A percentile compares a stretch with the other conserved stretches of the same genome.
phyloP scores from a whole-genome alignment of 1,139 yeast genomes.

The Suhomyces wounanorum region DNA sequence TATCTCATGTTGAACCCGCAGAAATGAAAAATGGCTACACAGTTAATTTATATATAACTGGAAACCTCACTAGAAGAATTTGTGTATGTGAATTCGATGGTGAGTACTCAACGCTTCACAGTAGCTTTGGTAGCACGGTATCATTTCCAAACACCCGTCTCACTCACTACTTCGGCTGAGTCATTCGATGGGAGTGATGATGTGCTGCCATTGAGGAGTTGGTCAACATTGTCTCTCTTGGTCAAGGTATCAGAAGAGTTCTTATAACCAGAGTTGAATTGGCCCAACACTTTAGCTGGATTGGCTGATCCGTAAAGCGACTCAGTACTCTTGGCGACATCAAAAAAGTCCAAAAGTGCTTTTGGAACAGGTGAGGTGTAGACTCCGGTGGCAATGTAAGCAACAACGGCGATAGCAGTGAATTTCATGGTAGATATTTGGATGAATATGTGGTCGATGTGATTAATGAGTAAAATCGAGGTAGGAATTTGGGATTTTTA shows the following conservation, averaged over 20 bases:
- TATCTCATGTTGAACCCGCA: neutral
- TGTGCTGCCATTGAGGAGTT: neutral
- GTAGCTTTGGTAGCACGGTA: neutral
- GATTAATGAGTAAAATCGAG: neutral
- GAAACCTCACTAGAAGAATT: neutral
- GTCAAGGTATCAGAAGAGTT: neutral
- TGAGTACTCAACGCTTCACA: neutral
- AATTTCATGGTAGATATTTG: conserved; percentile 6
- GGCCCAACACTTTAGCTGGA: neutral
- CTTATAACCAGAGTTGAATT: neutral
- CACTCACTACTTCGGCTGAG: neutral
- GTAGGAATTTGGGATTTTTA: neutral
- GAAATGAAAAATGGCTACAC: neutral
- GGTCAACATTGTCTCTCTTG: neutral
- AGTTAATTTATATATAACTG: neutral
- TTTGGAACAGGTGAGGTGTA: conserved; percentile 10
- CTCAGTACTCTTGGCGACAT: neutral
- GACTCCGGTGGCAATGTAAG: conserved; percentile 2
- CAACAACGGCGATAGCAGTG: conserved; percentile 2
- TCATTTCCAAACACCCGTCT: neutral
- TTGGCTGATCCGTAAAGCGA: neutral
- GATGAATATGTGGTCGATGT: no score
- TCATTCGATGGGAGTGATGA: neutral
- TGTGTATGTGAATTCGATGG: neutral
- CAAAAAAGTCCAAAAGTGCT: neutral